phyloP scores from a whole-genome alignment of 129 eudicot species.

The Logfia minima region DNA sequence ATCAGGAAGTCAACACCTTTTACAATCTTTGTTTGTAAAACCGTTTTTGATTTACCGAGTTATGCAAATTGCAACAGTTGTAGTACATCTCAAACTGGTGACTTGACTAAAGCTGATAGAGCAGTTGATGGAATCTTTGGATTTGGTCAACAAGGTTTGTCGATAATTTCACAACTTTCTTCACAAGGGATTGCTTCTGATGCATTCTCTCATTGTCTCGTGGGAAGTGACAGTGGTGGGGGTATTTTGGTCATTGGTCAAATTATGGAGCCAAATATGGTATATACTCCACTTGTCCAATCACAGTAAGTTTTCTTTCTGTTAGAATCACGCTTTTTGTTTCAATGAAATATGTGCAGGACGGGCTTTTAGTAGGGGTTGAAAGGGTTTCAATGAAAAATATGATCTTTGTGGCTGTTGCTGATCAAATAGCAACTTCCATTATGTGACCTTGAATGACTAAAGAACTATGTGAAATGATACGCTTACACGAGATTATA shows the following conservation, averaged over 20 bases:
- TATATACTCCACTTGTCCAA: slow-evolving; percentile 84
- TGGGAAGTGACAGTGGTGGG: slow-evolving; percentile 72
- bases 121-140: slow-evolving; percentile 98
- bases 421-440: not conserved
- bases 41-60: slow-evolving; percentile 16
- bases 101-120: slow-evolving; percentile 77
- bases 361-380: not conserved
- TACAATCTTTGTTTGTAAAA: not conserved
- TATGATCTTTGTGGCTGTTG: not conserved
- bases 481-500: not conserved
- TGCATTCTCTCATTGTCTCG: slow-evolving; percentile 88
- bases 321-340: not conserved
- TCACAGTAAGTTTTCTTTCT: slow-evolving; percentile 69
- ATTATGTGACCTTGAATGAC: not conserved
- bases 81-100: slow-evolving; percentile 85
- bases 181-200: slow-evolving; percentile 79
- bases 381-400: not conserved
- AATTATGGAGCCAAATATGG: slow-evolving; percentile 86
- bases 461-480: slow-evolving; percentile 10
- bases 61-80: slow-evolving; percentile 57
- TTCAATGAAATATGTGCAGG: not conserved
- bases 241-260: slow-evolving; percentile 93
- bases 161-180: slow-evolving; percentile 83
- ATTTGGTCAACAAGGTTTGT: slow-evolving; percentile 91
- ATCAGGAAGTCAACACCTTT: slow-evolving; percentile 18